Conservation (phyloP, 352 stramenopile genomes). For the Elongisporangium anandrum region DNA sequence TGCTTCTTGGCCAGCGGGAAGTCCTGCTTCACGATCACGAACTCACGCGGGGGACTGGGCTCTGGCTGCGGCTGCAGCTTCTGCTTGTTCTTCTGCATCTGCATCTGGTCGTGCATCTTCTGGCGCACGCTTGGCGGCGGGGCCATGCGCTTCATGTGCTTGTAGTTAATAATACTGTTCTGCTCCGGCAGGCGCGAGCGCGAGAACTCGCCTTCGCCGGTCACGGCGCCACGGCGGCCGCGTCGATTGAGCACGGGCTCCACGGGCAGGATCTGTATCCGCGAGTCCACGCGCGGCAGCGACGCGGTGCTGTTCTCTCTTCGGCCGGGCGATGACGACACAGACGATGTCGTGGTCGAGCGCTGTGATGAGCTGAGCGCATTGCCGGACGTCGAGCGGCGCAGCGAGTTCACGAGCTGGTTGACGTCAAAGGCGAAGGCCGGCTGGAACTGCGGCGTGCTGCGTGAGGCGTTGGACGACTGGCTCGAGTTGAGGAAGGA, state of each 20-base stretch:
- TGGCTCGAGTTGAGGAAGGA: constrained; percentile 20
- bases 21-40: constrained; percentile 7
- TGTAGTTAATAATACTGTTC: constrained; percentile 58
- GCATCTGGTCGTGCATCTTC: background rate
- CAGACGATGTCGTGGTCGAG: constrained; percentile 31
- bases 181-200: constrained; percentile 9
- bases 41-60: background rate
- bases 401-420: constrained; percentile 28
- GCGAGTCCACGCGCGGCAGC: constrained; percentile 14
- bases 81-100: constrained; percentile 43
- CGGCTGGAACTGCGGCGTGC: constrained; percentile 28
- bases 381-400: constrained; percentile 5
- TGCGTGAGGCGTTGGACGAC: background rate
- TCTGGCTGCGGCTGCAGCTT: constrained; percentile 20
- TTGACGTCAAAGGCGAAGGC: constrained; percentile 58
- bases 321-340: constrained; percentile 23
- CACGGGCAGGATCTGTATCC: constrained; percentile 23
- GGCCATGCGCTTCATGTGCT: constrained; percentile 13
- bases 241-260: constrained; percentile 21
- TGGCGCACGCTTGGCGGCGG: background rate
- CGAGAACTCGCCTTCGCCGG: constrained; percentile 22
- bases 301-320: constrained; percentile 19
- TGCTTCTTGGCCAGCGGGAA: constrained; percentile 26
- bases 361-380: constrained; percentile 5
- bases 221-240: constrained; percentile 34